Percentiles rank a stretch among this genome's conserved stretches.
These are phyloP conservation scores for Naganishia antarctica DNA, from an alignment of 768 basidiomycete genomes.

Conservation along the genomic window DNA sequence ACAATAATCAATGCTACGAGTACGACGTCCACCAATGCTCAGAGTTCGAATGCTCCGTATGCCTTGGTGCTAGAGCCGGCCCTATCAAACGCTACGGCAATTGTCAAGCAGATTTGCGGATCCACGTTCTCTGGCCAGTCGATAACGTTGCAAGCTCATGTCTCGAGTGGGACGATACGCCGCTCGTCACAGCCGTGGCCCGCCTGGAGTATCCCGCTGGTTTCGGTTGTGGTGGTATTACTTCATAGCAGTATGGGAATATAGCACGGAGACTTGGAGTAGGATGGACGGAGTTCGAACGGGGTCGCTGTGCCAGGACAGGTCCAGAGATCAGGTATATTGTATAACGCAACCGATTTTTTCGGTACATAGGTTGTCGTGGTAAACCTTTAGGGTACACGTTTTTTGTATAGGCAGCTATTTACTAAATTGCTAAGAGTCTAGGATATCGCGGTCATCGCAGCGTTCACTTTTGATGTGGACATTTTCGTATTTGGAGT, in stretches of 20 bases:
- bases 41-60: not conserved
- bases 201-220: not conserved
- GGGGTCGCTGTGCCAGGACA: too few relatives aligned
- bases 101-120: constrained; percentile 11
- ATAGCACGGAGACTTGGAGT: too few relatives aligned
- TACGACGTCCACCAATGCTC: not conserved
- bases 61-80: not conserved
- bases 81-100: not conserved
- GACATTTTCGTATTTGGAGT: too few relatives aligned
- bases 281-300: too few relatives aligned
- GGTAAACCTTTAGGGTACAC: too few relatives aligned
- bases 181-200: not conserved
- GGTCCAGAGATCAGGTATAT: not conserved
- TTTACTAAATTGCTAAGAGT: too few relatives aligned
- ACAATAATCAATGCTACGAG: not conserved
- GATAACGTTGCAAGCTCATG: constrained; percentile 16
- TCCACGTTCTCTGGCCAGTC: constrained; percentile 6
- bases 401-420: too few relatives aligned
- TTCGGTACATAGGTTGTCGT: too few relatives aligned
- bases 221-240: not conserved
- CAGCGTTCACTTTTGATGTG: too few relatives aligned
- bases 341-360: not conserved
- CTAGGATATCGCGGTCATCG: too few relatives aligned
- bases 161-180: not conserved
- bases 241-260: too few relatives aligned